Percentiles rank a stretch among this genome's conserved stretches.
These are phyloP conservation scores for Blepharisma undulans DNA, from an alignment of 169 alveolate species.

Conservation along the genomic window DNA sequence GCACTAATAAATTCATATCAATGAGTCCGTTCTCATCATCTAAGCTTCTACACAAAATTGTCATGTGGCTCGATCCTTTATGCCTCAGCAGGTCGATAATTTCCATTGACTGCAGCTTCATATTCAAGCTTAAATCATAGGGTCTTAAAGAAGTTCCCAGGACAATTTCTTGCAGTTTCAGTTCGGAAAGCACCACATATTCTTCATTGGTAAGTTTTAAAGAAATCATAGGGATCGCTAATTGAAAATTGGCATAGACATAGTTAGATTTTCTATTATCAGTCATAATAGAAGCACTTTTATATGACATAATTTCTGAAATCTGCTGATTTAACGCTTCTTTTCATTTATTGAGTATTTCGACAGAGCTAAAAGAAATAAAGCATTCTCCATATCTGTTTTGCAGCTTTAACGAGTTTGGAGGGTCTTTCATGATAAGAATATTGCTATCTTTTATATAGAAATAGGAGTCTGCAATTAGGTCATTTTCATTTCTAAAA, in stretches of 20 bases:
- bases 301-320: background rate
- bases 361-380: background rate
- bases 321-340: background rate
- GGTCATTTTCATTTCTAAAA: background rate
- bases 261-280: background rate
- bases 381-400: conserved; percentile 31
- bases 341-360: background rate
- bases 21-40: background rate
- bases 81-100: background rate
- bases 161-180: background rate
- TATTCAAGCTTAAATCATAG: background rate
- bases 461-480: background rate
- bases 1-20: background rate
- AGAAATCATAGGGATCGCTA: background rate
- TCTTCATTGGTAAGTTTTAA: conserved; percentile 18
- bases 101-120: background rate
- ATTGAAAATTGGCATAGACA: background rate
- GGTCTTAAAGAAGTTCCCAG: background rate
- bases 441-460: conserved; percentile 36
- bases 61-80: background rate
- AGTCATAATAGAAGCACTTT: background rate
- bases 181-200: background rate
- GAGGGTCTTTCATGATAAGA: background rate
- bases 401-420: background rate
- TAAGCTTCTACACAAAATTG: background rate